These are phyloP conservation scores for Coemansia sp. DNA, from an alignment of 192 early-diverging fungal species.

Conservation along the genomic window DNA sequence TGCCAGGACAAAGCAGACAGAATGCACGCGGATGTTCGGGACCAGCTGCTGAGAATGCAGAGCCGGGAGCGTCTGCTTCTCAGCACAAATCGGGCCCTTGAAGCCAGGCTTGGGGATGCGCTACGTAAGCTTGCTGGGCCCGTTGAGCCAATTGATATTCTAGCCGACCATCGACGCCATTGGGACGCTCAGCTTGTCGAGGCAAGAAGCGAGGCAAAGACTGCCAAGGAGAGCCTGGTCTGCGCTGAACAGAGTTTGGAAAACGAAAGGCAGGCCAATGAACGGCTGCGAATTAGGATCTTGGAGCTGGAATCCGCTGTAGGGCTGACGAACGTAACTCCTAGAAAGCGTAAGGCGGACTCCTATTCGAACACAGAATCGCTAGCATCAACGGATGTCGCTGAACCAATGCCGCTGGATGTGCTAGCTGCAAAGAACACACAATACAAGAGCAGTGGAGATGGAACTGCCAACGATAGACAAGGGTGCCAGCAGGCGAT, in stretches of 20 bases:
- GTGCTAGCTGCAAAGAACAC: neutral
- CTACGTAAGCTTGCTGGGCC: conserved; percentile 12
- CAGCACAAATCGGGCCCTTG: conserved; percentile 19
- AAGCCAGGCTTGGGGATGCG: conserved; percentile 22
- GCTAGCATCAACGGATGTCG: neutral
- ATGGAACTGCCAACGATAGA: neutral
- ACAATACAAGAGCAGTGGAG: neutral
- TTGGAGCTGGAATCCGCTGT: conserved; percentile 1
- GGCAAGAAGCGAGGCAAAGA: conserved; percentile 2
- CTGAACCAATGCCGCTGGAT: neutral
- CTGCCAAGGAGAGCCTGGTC: neutral
- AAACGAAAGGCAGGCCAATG: conserved; percentile 6
- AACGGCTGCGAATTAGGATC: conserved; percentile 7
- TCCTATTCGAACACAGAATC: neutral
- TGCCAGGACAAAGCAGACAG: neutral
- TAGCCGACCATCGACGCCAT: conserved; percentile 8
- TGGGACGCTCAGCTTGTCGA: conserved; percentile 30
- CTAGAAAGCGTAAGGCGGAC: conserved; percentile 21
- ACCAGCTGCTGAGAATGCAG: conserved; percentile 8
- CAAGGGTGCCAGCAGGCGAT: conserved; percentile 11
- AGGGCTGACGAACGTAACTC: conserved; percentile 2
- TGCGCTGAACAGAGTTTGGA: conserved; percentile 5
- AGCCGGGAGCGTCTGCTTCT: conserved; percentile 24
- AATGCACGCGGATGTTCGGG: neutral
- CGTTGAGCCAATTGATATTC: conserved; percentile 4